These are phyloP conservation scores for Colletotrichum caudatum DNA, from an alignment of 2,329 filamentous ascomycete genomes.

Conservation along the genomic window DNA sequence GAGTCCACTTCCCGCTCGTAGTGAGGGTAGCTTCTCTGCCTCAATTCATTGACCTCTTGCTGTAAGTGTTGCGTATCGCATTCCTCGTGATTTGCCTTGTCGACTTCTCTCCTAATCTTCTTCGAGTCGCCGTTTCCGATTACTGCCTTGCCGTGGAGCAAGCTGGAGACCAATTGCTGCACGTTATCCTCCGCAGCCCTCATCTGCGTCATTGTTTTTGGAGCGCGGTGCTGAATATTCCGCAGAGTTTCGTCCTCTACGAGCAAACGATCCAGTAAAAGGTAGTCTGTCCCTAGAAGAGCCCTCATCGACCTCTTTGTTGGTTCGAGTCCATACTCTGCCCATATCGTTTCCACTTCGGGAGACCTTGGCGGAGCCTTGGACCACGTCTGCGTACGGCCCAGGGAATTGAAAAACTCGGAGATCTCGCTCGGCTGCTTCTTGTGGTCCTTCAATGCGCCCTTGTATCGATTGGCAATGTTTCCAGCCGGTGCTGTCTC, in stretches of 20 bases:
- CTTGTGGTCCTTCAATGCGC: conserved; percentile 13
- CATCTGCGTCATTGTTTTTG: conserved; percentile 8
- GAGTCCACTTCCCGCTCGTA: conserved; percentile 8
- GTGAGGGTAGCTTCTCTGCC: conserved; percentile 13
- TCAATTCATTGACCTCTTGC: conserved; percentile 34
- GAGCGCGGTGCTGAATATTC: background rate
- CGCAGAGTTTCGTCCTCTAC: background rate
- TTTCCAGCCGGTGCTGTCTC: conserved; percentile 46
- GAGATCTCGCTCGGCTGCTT: conserved; percentile 23
- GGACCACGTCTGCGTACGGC: background rate
- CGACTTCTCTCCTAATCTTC: conserved; percentile 46
- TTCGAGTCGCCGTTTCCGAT: background rate
- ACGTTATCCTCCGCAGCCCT: background rate
- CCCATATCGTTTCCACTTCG: conserved; percentile 20
- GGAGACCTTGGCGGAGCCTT: conserved; percentile 7
- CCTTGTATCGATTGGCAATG: conserved; percentile 35
- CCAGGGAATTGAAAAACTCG: conserved; percentile 31
- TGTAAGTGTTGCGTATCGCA: conserved; percentile 4
- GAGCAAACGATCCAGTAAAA: background rate
- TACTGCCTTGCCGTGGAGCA: conserved; percentile 38
- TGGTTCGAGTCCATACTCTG: conserved; percentile 19
- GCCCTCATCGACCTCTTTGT: background rate
- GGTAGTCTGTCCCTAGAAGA: conserved; percentile 17
- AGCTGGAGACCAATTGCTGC: background rate
- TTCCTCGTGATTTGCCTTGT: conserved; percentile 36